Evolutionary conservation across 2,329 filamentous ascomycete species (phyloP).

Genomic region (Exophiala phaeomuriformis): DNA sequence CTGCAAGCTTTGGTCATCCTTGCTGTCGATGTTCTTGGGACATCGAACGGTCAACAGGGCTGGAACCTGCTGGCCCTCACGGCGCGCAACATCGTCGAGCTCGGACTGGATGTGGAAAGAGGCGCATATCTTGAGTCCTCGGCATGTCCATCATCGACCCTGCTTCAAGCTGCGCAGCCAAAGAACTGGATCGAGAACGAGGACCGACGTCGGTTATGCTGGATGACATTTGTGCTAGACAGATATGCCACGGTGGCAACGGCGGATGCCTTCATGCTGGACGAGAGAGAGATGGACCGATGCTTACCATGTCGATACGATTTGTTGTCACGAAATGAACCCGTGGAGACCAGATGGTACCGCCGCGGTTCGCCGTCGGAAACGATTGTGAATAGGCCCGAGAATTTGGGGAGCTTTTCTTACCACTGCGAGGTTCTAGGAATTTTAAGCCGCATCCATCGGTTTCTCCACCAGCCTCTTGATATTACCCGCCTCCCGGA

Average conservation of each 20-base stretch:
- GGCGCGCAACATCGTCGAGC: conserved; percentile 76
- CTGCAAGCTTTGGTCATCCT: conserved; percentile 82
- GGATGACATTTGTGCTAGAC: conserved; percentile 90
- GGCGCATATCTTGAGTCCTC: conserved; percentile 73
- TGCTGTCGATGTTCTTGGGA: conserved; percentile 75
- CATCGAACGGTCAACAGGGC: conserved; percentile 79
- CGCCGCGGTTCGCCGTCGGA: conserved; percentile 32
- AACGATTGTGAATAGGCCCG: conserved; percentile 49
- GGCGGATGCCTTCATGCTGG: conserved; percentile 81
- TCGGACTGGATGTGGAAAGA: conserved; percentile 75
- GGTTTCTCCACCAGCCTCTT: conserved; percentile 80
- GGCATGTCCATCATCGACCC: conserved; percentile 73
- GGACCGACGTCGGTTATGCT: conserved; percentile 74
- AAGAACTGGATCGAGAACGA: conserved; percentile 86
- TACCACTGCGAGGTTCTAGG: conserved; percentile 90
- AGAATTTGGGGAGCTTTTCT: conserved; percentile 79
- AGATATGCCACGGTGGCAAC: conserved; percentile 85
- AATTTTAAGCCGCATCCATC: conserved; percentile 78
- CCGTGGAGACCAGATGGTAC: conserved; percentile 80
- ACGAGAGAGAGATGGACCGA: conserved; percentile 83
- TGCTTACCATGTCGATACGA: conserved; percentile 82
- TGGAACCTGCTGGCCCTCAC: conserved; percentile 90
- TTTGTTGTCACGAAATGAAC: conserved; percentile 73
- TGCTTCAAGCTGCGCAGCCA: conserved; percentile 70
- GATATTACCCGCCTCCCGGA: conserved; percentile 78